Evolutionary conservation across 345 rosid species (phyloP), one percentile per base, ranked within the genome.

Genomic region (Gossypium arboreum): DNA sequence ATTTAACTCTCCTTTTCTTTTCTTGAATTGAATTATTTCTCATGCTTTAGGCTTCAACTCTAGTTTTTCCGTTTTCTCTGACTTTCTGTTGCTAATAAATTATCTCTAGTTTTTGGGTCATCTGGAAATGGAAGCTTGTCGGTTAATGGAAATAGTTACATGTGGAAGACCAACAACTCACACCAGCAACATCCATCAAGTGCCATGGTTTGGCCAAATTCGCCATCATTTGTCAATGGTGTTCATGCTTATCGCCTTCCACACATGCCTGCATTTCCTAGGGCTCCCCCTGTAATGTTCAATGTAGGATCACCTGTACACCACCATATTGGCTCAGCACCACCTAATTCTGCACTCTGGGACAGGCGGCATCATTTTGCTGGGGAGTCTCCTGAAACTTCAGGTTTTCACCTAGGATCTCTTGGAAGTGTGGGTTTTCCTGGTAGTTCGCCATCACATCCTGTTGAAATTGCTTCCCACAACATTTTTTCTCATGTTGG

Each of bases 301-400:
- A 89, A 85, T 70, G 59, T 88, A 70, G 83, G 82, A 61, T 76
- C 92, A 18, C 89, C 98, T 58, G 86, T 85, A 80, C 86, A 84
- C 80, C 98, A 88, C 77, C 94, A 85, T 67, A 85, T 92, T 74
- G 97, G 98, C 79, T 96, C 99, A 43, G 95, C 94, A 4, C 97
- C 97, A 45, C 83, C 89, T 72, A 88, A 88, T 82, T 84, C 88
- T 45, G 86, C 92, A 75, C 76, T 87, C 73, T 95, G 98, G 99
- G 96, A 95, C 55, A 84, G 93, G 81, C 87, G 86, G 65, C 92
- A 77, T 57, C 78, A 89, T 43, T 90, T 83, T 83, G 86, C 79
- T 48, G 93, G 88, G 69, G 98, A 91, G 77, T 91, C 97, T 78
- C 91, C 90, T 18, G 94, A 93, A 63, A 75, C 89, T 71, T 77